Evolutionary conservation across 2,329 filamentous ascomycete species (phyloP).

Genomic region (Tricladium varicosporioides): DNA sequence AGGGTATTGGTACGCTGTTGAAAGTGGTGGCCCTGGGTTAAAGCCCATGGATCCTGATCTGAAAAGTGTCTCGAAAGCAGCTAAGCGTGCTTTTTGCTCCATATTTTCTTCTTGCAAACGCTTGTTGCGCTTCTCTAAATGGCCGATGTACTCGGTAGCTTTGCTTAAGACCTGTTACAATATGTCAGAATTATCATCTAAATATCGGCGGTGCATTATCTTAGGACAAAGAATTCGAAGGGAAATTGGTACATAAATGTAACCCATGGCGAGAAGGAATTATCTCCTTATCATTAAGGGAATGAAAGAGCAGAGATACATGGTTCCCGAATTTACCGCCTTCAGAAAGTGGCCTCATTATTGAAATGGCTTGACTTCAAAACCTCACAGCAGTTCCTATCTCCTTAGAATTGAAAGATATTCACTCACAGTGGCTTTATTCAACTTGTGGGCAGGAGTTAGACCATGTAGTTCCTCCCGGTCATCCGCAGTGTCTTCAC

Average conservation of each 20-base stretch:
- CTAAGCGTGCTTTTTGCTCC: slow-evolving; percentile 73
- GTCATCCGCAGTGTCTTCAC: slow-evolving; percentile 69
- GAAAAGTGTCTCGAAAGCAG: slow-evolving; percentile 76
- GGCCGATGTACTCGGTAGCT: slow-evolving; percentile 92
- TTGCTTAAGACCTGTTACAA: slow-evolving; percentile 67
- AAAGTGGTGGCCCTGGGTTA: slow-evolving; percentile 51
- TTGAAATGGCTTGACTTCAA: neutral
- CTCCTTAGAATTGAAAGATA: neutral
- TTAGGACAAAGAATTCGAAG: too few species aligned
- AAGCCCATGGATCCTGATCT: slow-evolving; percentile 67
- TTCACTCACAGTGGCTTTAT: slow-evolving; percentile 80
- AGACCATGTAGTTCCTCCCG: slow-evolving; percentile 79
- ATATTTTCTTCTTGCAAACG: slow-evolving; percentile 78
- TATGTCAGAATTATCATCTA: slow-evolving; percentile 8
- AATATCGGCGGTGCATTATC: too few species aligned
- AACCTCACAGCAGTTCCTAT: neutral
- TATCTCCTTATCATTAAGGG: too few species aligned
- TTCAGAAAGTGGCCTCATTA: neutral
- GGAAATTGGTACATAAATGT: too few species aligned
- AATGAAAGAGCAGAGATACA: too few species aligned
- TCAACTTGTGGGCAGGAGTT: slow-evolving; percentile 87
- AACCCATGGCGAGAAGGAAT: too few species aligned
- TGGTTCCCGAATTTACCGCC: too few species aligned
- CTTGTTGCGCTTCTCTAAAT: slow-evolving; percentile 87
- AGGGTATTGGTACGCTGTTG: slow-evolving; percentile 30